Conservation (phyloP, 805 yeast genomes). For the Sugiyamaella chiloensis region DNA sequence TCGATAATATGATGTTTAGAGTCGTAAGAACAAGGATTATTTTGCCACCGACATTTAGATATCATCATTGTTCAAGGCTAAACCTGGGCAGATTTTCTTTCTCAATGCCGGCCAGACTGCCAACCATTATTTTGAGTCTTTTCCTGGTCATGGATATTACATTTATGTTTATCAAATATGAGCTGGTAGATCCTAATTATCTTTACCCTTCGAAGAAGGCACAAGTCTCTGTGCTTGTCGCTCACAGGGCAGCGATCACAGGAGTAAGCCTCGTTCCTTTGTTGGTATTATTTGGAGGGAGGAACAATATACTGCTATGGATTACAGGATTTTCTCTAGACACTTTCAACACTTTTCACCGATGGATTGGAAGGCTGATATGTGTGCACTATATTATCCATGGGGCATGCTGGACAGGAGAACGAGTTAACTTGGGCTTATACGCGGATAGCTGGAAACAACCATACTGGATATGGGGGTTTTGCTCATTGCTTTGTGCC, state of each 20-base stretch:
- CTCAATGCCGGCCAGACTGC: too few relatives aligned
- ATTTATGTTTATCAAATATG: conserved; percentile 25
- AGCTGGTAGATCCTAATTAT: conserved; percentile 12
- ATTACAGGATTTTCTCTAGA: conserved; percentile 61
- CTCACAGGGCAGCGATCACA: conserved; percentile 6
- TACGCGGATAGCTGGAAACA: conserved; percentile 25
- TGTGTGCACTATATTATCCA: conserved; percentile 52
- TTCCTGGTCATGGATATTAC: conserved; percentile 33
- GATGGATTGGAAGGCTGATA: conserved; percentile 57
- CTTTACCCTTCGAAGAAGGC: conserved; percentile 1
- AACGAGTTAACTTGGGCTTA: conserved; percentile 39
- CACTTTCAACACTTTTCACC: conserved; percentile 59
- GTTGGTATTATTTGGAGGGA: conserved; percentile 57
- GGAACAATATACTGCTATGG: conserved; percentile 65
- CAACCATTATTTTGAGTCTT: conserved; percentile 31
- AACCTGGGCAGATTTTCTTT: too few relatives aligned
- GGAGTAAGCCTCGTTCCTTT: conserved; percentile 6
- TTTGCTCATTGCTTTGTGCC: conserved; percentile 41
- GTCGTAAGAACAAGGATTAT: too few relatives aligned
- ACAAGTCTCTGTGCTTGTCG: conserved; percentile 7
- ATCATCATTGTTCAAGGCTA: too few relatives aligned
- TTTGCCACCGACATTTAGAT: too few relatives aligned
- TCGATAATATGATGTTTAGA: too few relatives aligned
- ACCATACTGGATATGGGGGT: conserved; percentile 37
- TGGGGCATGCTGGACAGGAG: conserved; percentile 49